Conservation (phyloP, 768 basidiomycete species). For the Pleurotus cornucopiae region DNA sequence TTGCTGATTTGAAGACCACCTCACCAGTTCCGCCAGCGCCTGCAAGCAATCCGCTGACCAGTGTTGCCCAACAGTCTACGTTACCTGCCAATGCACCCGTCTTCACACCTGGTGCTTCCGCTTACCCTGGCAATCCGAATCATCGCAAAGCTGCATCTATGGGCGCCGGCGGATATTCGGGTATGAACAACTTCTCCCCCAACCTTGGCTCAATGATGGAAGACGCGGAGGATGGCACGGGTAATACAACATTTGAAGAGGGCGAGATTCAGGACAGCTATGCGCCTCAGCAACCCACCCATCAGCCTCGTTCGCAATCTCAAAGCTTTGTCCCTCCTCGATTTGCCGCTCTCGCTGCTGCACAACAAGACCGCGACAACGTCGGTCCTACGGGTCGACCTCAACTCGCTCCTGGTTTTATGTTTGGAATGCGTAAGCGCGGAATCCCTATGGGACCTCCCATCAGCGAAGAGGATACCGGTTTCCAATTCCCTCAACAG, state of each 20-base stretch:
- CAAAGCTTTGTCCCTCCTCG: conserved; percentile 88
- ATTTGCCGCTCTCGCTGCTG: conserved; percentile 76
- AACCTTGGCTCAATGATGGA: conserved; percentile 83
- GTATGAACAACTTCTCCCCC: conserved; percentile 70
- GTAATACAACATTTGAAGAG: conserved; percentile 53
- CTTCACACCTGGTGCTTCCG: conserved; percentile 66
- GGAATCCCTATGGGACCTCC: conserved; percentile 61
- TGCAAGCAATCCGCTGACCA: conserved; percentile 37
- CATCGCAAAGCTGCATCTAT: conserved; percentile 83
- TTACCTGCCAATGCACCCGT: conserved; percentile 66
- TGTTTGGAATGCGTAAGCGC: conserved; percentile 74
- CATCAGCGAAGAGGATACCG: conserved; percentile 76
- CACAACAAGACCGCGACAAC: conserved; percentile 61
- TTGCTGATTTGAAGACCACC: conserved; percentile 87
- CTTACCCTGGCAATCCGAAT: conserved; percentile 58
- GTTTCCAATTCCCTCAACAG: conserved; percentile 80
- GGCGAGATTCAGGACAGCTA: conserved; percentile 72
- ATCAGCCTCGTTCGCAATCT: conserved; percentile 71
- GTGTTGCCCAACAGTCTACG: conserved; percentile 47
- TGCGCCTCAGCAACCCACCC: conserved; percentile 37
- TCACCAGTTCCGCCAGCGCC: conserved; percentile 53
- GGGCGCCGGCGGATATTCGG: conserved; percentile 53
- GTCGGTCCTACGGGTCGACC: conserved; percentile 78
- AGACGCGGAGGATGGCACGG: conserved; percentile 63
- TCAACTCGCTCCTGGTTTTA: conserved; percentile 87